Evolutionary conservation across 1,284 basidiomycete species (phyloP).

Genomic region (Cryptococcus deneoformans): DNA sequence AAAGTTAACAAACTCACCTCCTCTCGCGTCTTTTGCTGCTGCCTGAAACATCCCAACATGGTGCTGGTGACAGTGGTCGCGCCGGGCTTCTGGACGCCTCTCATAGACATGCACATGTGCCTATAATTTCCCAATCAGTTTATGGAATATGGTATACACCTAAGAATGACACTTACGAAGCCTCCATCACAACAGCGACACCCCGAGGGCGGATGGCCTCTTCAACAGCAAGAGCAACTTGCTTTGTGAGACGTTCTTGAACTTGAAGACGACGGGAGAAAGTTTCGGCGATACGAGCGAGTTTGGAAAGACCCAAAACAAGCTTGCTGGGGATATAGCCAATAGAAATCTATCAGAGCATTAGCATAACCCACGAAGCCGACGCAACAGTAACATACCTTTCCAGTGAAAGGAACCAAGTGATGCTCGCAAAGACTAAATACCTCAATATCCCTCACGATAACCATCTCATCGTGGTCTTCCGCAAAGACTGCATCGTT

Average conservation of each 20-base stretch:
- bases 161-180: conserved; percentile 63
- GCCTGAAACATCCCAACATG: conserved; percentile 97
- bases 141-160: background rate
- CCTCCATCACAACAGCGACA: conserved; percentile 98
- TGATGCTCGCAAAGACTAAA: conserved; percentile 99
- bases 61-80: conserved; percentile 95
- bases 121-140: conserved; percentile 51
- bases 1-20: conserved; percentile 56
- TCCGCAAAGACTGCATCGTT: conserved; percentile 99
- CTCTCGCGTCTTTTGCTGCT: conserved; percentile 95
- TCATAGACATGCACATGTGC: conserved; percentile 99
- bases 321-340: conserved; percentile 96
- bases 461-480: conserved; percentile 99
- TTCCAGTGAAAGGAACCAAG: conserved; percentile 96
- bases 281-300: conserved; percentile 96
- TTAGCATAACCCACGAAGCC: background rate
- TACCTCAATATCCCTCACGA: conserved; percentile 96
- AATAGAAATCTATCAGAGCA: conserved; percentile 57
- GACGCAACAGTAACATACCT: conserved; percentile 57
- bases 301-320: conserved; percentile 95
- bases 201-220: conserved; percentile 98
- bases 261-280: conserved; percentile 95
- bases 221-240: conserved; percentile 94
- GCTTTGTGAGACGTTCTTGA: conserved; percentile 96
- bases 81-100: conserved; percentile 98